Percentiles rank a stretch among this genome's conserved stretches.
Conservation (phyloP, 768 basidiomycete genomes). For the Xerocomellus dryophilus region DNA sequence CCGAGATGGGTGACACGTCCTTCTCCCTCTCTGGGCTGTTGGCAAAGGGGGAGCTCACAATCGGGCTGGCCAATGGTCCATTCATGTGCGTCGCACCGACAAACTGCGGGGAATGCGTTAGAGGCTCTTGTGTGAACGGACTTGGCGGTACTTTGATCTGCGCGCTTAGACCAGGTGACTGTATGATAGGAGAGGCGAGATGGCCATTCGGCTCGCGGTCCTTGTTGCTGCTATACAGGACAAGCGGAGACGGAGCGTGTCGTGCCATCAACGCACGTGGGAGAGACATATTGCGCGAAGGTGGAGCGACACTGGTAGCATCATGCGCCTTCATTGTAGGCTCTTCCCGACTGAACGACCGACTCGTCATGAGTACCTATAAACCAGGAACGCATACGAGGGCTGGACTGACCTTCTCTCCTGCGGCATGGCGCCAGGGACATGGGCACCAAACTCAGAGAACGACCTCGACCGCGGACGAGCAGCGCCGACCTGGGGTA, state of each 20-base stretch:
- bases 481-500: constrained; percentile 48
- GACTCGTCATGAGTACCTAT: background rate
- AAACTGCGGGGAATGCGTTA: constrained; percentile 5
- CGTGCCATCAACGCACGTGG: constrained; percentile 25
- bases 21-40: constrained; percentile 19
- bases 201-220: constrained; percentile 1
- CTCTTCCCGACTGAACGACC: constrained; percentile 23
- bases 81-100: background rate
- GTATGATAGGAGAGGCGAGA: constrained; percentile 11
- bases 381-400: background rate
- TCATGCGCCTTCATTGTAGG: constrained; percentile 10
- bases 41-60: constrained; percentile 9
- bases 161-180: constrained; percentile 39
- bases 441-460: constrained; percentile 57
- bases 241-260: constrained; percentile 19
- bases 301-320: background rate
- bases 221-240: constrained; percentile 4
- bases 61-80: constrained; percentile 8
- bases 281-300: constrained; percentile 8
- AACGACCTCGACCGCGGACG: constrained; percentile 70
- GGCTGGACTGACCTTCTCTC: constrained; percentile 18
- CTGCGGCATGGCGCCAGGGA: background rate
- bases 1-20: constrained; percentile 14
- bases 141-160: constrained; percentile 35
- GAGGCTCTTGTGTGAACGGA: constrained; percentile 33